Conservation (phyloP, 768 basidiomycete genomes). For the Vishniacozyma victoriae region DNA sequence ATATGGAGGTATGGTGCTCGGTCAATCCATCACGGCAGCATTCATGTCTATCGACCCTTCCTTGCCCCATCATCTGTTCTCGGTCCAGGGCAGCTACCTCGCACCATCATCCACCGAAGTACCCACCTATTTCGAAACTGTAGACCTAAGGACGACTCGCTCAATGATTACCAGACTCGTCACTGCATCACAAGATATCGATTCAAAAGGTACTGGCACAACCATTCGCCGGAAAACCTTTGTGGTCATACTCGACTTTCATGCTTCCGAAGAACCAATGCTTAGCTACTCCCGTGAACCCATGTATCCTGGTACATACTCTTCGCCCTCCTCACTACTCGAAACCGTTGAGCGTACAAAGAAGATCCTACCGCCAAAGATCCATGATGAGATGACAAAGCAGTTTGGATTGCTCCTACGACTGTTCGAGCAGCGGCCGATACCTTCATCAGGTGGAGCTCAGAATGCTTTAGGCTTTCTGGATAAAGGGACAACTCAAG, state of each 20-base stretch:
- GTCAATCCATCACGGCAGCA: slow-evolving; percentile 6
- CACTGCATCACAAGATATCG: slow-evolving; percentile 9
- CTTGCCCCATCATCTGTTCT: slow-evolving; percentile 10
- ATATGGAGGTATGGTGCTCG: slow-evolving; percentile 6
- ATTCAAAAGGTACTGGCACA: not conserved
- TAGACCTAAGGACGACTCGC: slow-evolving; percentile 11
- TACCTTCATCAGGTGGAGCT: not conserved
- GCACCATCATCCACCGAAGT: slow-evolving; percentile 13
- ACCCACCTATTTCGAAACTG: slow-evolving; percentile 7
- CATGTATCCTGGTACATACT: not conserved
- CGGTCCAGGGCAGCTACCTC: slow-evolving; percentile 17
- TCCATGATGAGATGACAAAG: not conserved
- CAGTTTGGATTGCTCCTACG: slow-evolving; percentile 3
- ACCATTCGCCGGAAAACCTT: slow-evolving; percentile 1
- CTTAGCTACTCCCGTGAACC: slow-evolving; percentile 8
- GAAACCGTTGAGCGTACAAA: not conserved
- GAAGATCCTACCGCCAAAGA: not conserved
- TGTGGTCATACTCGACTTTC: slow-evolving; percentile 13
- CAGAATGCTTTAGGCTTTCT: slow-evolving; percentile 3
- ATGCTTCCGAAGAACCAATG: slow-evolving; percentile 5
- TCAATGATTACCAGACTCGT: slow-evolving; percentile 13
- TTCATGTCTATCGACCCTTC: not conserved
- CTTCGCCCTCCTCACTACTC: not conserved
- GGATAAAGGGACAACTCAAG: slow-evolving; percentile 4
- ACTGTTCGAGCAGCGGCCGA: slow-evolving; percentile 1